These are phyloP conservation scores for Tuber borchii DNA, from an alignment of 495 filamentous ascomycete genomes.

Conservation along the genomic window DNA sequence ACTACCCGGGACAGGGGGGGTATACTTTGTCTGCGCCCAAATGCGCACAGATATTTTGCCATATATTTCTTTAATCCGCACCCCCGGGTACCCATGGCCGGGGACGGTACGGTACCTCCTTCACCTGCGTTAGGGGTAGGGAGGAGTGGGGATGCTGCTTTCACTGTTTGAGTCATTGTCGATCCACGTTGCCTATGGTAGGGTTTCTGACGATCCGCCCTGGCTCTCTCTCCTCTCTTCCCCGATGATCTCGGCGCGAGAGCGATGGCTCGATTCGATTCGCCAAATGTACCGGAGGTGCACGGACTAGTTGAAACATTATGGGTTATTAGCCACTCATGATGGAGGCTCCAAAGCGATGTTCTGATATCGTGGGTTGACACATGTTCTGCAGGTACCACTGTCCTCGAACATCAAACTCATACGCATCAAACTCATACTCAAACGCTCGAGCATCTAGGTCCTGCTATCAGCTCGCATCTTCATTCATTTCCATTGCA, in stretches of 20 bases:
- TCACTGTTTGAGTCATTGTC: neutral
- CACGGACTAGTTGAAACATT: neutral
- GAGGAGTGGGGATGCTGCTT: neutral
- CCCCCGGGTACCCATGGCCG: too few relatives aligned
- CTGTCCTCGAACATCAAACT: neutral
- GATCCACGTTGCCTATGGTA: neutral
- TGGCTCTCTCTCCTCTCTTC: neutral
- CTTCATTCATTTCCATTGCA: neutral
- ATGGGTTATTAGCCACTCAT: neutral
- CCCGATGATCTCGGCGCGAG: neutral
- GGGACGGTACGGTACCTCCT: neutral
- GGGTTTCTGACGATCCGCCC: neutral
- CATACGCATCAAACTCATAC: neutral
- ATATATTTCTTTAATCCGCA: too few relatives aligned
- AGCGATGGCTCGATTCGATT: neutral
- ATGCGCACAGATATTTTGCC: too few relatives aligned
- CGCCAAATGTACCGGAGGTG: neutral
- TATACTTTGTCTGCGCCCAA: too few relatives aligned
- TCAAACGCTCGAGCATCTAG: neutral
- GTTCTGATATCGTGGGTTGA: neutral
- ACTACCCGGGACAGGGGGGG: too few relatives aligned
- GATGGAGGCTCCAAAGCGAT: neutral
- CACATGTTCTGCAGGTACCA: neutral
- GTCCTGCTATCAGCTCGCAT: neutral
- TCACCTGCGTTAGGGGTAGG: neutral